phyloP scores from a whole-genome alignment of 805 yeast species.

The Pichia paraexigua region DNA sequence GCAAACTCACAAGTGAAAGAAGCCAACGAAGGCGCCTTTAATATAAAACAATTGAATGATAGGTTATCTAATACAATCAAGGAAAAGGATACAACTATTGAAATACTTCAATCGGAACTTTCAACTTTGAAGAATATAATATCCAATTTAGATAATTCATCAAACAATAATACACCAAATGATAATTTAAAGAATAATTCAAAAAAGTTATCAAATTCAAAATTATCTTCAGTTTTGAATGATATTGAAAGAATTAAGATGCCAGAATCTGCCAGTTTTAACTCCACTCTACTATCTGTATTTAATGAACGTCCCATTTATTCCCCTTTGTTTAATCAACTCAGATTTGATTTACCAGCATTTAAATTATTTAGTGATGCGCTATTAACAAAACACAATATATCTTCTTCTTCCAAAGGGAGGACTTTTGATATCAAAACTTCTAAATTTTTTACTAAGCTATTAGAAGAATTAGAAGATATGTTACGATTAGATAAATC shows the following conservation, averaged over 20 bases:
- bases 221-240: not conserved
- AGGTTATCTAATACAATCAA: slow-evolving; percentile 44
- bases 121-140: slow-evolving; percentile 54
- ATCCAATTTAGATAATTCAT: slow-evolving; percentile 27
- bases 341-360: slow-evolving; percentile 37
- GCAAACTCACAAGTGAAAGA: slow-evolving; percentile 80
- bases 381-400: slow-evolving; percentile 15
- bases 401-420: not conserved
- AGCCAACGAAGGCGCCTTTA: slow-evolving; percentile 62
- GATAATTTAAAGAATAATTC: not conserved
- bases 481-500: slow-evolving; percentile 56
- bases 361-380: slow-evolving; percentile 40
- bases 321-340: slow-evolving; percentile 26
- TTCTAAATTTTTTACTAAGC: slow-evolving; percentile 51
- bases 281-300: slow-evolving; percentile 11
- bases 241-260: not conserved
- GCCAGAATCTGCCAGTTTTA: slow-evolving; percentile 14
- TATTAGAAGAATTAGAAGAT: slow-evolving; percentile 76
- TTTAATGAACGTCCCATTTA: slow-evolving; percentile 22
- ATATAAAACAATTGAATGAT: slow-evolving; percentile 49
- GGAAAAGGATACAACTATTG: slow-evolving; percentile 65
- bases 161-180: not conserved
- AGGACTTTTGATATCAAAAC: slow-evolving; percentile 32
- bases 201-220: not conserved
- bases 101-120: slow-evolving; percentile 58